Evolutionary conservation across 1,284 basidiomycete genomes (phyloP).

Genomic region (Pyrrhoderma lamaoense): DNA sequence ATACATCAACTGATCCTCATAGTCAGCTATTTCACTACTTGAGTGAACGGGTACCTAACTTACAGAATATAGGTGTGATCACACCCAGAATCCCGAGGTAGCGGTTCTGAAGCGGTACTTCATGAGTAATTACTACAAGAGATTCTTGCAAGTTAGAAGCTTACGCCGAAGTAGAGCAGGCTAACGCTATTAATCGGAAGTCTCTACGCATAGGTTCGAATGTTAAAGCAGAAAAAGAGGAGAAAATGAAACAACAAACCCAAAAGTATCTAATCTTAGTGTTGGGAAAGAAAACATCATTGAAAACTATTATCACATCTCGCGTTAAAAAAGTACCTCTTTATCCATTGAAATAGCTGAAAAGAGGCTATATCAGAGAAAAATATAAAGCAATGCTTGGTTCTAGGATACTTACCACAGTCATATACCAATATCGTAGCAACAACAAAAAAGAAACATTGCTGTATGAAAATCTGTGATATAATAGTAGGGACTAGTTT

Average conservation of each 20-base stretch:
- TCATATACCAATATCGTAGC: no score
- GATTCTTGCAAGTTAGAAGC: not conserved
- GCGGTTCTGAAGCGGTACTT: slow-evolving; percentile 1
- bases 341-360: slow-evolving; percentile 1
- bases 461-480: no score
- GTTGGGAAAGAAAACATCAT: not conserved
- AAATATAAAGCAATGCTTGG: no score
- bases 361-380: not conserved
- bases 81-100: slow-evolving; percentile 3
- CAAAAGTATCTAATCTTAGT: not conserved
- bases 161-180: not conserved
- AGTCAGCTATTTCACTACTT: not conserved
- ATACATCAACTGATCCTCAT: not conserved
- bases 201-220: no score
- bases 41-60: not conserved
- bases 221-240: no score
- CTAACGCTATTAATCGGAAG: not conserved
- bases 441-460: no score
- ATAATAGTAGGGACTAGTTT: no score
- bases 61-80: not conserved
- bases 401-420: no score
- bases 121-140: no score
- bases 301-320: not conserved
- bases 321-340: not conserved
- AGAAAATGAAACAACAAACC: not conserved